A percentile compares a stretch with the other conserved stretches of the same genome.
Evolutionary conservation across 2,329 filamentous ascomycete species (phyloP).

Genomic region (Aspergillus proliferans): DNA sequence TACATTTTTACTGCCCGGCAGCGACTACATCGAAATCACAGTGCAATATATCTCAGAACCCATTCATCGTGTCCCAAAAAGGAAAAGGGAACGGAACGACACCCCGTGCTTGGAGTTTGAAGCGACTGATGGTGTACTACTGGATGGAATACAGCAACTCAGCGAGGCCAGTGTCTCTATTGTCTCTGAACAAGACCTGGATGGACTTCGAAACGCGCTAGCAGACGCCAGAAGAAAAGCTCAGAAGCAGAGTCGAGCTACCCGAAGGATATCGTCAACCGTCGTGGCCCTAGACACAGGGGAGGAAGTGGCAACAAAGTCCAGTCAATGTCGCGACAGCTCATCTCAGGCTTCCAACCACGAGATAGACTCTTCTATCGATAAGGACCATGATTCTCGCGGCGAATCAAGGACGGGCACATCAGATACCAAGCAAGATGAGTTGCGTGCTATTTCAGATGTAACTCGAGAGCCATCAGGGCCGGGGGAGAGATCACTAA

Average conservation of each 20-base stretch:
- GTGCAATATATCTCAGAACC: neutral
- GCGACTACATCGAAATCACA: slow-evolving; percentile 7
- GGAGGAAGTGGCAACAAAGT: slow-evolving; percentile 5
- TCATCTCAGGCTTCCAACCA: neutral
- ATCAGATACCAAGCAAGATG: neutral
- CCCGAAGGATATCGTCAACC: slow-evolving; percentile 9
- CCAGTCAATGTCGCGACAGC: neutral
- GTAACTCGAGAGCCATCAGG: too few relatives aligned
- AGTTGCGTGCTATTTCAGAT: too few relatives aligned
- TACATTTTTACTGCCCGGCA: slow-evolving; percentile 7
- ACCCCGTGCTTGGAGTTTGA: slow-evolving; percentile 3
- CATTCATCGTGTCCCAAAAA: neutral
- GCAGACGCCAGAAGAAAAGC: neutral
- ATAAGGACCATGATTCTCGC: neutral
- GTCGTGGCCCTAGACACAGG: slow-evolving; percentile 10
- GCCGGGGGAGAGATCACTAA: too few relatives aligned
- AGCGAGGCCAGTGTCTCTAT: slow-evolving; percentile 4
- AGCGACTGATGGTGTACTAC: neutral
- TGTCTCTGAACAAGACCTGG: slow-evolving; percentile 5
- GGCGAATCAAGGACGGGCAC: neutral
- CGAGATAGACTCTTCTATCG: neutral
- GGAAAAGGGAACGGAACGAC: neutral
- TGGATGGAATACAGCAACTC: slow-evolving; percentile 6
- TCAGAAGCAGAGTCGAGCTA: neutral
- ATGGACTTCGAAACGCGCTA: slow-evolving; percentile 4